A percentile compares a stretch with the other conserved stretches of the same genome.
Evolutionary conservation across 2,329 filamentous ascomycete species (phyloP).

Genomic region (Cucurbitaria berberidis): DNA sequence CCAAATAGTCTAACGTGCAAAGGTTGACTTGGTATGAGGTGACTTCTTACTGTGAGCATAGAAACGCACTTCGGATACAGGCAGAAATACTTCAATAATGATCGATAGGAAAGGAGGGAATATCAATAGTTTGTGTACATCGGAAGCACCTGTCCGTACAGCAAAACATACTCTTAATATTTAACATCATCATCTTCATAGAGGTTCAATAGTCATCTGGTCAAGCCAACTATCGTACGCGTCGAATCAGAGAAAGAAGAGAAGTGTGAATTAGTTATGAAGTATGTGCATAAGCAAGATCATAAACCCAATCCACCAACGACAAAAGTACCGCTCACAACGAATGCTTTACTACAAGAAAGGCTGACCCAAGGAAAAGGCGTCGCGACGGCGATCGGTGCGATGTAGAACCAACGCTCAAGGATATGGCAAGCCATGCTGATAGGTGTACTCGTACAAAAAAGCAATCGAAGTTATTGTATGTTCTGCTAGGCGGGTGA

Average conservation of each 20-base stretch:
- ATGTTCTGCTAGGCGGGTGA: background rate
- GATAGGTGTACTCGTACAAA: constrained; percentile 43
- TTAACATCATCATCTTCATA: too few species aligned
- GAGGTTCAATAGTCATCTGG: background rate
- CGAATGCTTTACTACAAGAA: constrained; percentile 16
- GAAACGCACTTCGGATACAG: too few species aligned
- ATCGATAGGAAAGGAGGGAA: too few species aligned
- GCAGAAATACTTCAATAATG: too few species aligned
- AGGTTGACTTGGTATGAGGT: too few species aligned
- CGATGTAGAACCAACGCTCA: constrained; percentile 26
- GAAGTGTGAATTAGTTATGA: constrained; percentile 8
- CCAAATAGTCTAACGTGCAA: too few species aligned
- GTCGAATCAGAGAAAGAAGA: constrained; percentile 1
- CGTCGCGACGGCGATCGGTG: constrained; percentile 6
- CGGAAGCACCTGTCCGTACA: background rate
- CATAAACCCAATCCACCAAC: constrained; percentile 5
- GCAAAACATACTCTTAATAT: background rate
- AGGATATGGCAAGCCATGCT: constrained; percentile 37
- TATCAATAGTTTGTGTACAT: too few species aligned
- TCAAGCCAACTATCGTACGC: background rate
- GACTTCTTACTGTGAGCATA: too few species aligned
- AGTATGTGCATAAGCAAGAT: constrained; percentile 10
- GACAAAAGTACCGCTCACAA: constrained; percentile 12
- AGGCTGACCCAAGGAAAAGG: constrained; percentile 1
- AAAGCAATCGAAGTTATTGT: constrained; percentile 15